phyloP scores from a whole-genome alignment of 179 eudicot species.

The Gypsophila paniculata region DNA sequence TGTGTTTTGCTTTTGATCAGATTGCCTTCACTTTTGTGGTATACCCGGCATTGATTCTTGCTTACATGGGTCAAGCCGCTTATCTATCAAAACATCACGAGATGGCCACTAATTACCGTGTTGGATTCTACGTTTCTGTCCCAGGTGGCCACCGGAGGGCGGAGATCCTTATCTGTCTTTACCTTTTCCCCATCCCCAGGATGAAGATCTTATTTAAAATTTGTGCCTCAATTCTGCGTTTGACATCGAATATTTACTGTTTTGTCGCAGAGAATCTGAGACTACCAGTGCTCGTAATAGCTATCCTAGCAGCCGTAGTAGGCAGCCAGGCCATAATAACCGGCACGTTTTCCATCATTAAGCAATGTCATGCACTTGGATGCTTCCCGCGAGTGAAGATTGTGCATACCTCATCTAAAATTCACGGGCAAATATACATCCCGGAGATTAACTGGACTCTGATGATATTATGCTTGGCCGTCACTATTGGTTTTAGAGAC shows the following conservation, averaged over 20 bases:
- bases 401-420: conserved; percentile 72
- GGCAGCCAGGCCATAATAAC: conserved; percentile 95
- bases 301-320: conserved; percentile 79
- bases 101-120: conserved; percentile 43
- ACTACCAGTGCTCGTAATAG: conserved; percentile 77
- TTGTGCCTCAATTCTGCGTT: not conserved
- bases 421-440: conserved; percentile 89
- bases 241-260: not conserved
- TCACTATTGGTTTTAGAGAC: conserved; percentile 78
- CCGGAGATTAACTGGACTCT: conserved; percentile 84
- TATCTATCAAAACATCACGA: conserved; percentile 70
- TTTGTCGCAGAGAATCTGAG: conserved; percentile 53
- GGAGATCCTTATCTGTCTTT: conserved; percentile 50
- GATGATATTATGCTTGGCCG: conserved; percentile 78
- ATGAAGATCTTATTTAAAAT: not conserved
- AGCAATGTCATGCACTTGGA: conserved; percentile 75
- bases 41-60: conserved; percentile 87
- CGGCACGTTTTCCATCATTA: conserved; percentile 88
- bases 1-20: conserved; percentile 35
- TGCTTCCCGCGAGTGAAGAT: conserved; percentile 84
- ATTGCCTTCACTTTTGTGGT: conserved; percentile 74
- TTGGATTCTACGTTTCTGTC: conserved; percentile 91
- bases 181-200: not conserved
- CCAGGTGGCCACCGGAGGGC: conserved; percentile 34
- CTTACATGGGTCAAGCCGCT: conserved; percentile 99